Conservation (phyloP, 2,329 filamentous ascomycete species). For the Fusarium denticulatum region DNA sequence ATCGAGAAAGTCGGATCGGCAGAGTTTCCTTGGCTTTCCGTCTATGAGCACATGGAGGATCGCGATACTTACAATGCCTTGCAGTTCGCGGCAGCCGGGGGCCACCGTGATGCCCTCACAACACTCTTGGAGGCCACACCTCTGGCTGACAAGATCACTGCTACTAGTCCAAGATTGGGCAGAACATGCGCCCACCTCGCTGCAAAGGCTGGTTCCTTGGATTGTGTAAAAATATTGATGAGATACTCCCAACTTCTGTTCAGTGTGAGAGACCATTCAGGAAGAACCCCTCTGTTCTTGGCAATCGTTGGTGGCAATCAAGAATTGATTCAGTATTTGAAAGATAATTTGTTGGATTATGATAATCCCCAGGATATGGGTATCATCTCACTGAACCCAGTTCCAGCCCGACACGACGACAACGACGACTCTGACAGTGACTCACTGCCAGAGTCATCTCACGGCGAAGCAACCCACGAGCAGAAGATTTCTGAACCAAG, state of each 20-base stretch:
- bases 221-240: conserved; percentile 30
- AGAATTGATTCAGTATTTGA: conserved; percentile 30
- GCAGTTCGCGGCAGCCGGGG: conserved; percentile 35
- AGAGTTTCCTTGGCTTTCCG: conserved; percentile 30
- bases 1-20: neutral
- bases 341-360: conserved; percentile 14
- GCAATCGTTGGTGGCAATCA: conserved; percentile 12
- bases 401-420: neutral
- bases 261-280: conserved; percentile 19
- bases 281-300: conserved; percentile 33
- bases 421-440: neutral
- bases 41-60: conserved; percentile 2
- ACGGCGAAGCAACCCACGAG: neutral
- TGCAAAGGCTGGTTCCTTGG: conserved; percentile 22
- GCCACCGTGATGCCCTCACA: conserved; percentile 19
- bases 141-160: conserved; percentile 5
- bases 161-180: conserved; percentile 14
- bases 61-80: conserved; percentile 32
- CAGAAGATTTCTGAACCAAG: neutral
- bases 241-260: conserved; percentile 19
- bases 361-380: conserved; percentile 3
- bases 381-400: neutral
- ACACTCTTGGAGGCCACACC: conserved; percentile 28
- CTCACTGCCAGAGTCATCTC: neutral
- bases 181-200: conserved; percentile 36